Base-by-base conservation (phyloP, 768 basidiomycete genomes). In the Hemileccinum impolitum region DNA sequence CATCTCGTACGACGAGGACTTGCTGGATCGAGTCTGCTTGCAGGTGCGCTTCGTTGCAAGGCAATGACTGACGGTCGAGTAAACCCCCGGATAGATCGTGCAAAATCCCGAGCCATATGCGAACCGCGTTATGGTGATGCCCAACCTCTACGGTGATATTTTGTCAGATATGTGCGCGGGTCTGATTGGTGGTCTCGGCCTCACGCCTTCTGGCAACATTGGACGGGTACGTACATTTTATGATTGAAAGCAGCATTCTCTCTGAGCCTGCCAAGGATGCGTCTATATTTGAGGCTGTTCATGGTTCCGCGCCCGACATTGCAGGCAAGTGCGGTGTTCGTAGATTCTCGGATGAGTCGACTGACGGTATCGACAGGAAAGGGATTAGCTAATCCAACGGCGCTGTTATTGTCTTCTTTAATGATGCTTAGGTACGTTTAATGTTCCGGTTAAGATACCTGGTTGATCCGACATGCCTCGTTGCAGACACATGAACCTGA, bases 121-220 rank as follows among this genome's bases (percentile, higher is more conserved):
- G 32, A 94, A 96, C 73, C 87, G 93, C 43, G 95, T 99, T 55
- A 98, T 99, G 95, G 96, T 99, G 58, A 98, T 98, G 94, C 96
- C 96, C 46, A 99, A 99, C 76, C 74, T 99, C 53, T 94, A 91
- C 61, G 91, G 88, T 65, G 94, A 94, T 68, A 96, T 96, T 64
- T 74, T 96, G 55, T 96, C 94, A 41, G 94, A 99, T 69, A 94
- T 99, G 88, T 95, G 93, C 58, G 96, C 96, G 51, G 96, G 96
- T 51, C 79, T 99, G 59, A 98, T 99, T 70, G 96, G 96, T 53
- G 96, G 96, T 55, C 78, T 99, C 55, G 96, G 96, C 56, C 78
- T 98, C 58, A 98, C 95, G 1, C 95, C 95, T 26, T 97, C 95
- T 43, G 94, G 94, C 23, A 97, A 97, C 74, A 97, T 97, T 67